Percentiles rank a stretch among this genome's conserved stretches.
Conservation (phyloP, 805 yeast species). For the Zygosaccharomyces siamensis region DNA sequence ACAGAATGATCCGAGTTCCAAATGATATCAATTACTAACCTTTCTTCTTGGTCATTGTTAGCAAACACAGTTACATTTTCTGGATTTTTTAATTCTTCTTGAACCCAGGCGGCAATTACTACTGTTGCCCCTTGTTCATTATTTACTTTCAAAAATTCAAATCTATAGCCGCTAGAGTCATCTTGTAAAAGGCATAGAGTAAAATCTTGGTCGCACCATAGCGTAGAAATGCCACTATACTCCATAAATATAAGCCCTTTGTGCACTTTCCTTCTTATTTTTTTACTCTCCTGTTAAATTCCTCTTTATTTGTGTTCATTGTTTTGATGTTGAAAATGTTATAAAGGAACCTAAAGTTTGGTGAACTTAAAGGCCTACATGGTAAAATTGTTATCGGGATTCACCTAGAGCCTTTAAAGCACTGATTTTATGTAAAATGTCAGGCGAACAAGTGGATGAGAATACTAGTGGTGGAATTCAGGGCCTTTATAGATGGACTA, state of each 20-base stretch:
- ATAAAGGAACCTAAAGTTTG: constrained; percentile 1
- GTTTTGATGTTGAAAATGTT: constrained; percentile 5
- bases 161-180: background rate
- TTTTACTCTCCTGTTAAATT: background rate
- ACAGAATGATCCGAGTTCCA: background rate
- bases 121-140: background rate
- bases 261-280: background rate
- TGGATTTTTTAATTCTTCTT: background rate
- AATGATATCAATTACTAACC: background rate
- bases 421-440: background rate
- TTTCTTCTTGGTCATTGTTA: background rate
- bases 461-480: constrained; percentile 12
- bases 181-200: background rate
- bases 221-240: background rate
- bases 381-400: background rate
- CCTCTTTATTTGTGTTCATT: constrained; percentile 3
- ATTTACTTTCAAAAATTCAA: background rate
- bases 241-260: background rate
- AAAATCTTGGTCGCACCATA: constrained; percentile 3
- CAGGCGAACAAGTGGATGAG: constrained; percentile 10
- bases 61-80: background rate
- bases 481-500: constrained; percentile 30
- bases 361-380: constrained; percentile 1
- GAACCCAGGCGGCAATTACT: constrained; percentile 5
- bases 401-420: background rate